Percentiles rank a stretch among this genome's conserved stretches.
phyloP scores from a whole-genome alignment of 345 rosid species.

The Ceriops tagal region DNA sequence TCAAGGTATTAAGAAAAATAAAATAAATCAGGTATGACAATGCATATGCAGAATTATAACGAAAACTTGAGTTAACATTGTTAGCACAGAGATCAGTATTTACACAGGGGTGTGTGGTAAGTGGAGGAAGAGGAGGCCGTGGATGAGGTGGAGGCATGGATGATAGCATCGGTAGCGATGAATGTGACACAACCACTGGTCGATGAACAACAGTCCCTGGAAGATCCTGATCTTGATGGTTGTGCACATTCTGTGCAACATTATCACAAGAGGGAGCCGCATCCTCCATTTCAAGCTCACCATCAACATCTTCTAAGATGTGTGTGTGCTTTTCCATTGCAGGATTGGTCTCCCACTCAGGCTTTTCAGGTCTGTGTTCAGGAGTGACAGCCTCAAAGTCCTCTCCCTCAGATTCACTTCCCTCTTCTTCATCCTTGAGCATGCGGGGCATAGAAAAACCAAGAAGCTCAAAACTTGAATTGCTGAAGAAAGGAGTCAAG shows the following conservation, averaged over 20 bases:
- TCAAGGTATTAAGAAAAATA: not conserved
- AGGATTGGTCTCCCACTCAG: conserved; percentile 39
- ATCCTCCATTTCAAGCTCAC: conserved; percentile 98
- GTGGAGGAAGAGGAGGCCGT: conserved; percentile 39
- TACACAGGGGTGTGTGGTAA: conserved; percentile 35
- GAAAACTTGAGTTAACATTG: conserved; percentile 33
- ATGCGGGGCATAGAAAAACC: conserved; percentile 92
- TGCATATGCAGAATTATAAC: conserved; percentile 39
- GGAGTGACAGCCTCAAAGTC: conserved; percentile 97
- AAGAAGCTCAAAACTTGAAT: conserved; percentile 93
- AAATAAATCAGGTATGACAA: conserved; percentile 12
- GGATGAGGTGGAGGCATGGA: conserved; percentile 30
- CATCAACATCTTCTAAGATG: conserved; percentile 89
- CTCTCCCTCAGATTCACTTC: conserved; percentile 88
- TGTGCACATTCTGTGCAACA: conserved; percentile 32
- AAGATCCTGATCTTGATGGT: conserved; percentile 35
- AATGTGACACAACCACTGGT: conserved; percentile 42
- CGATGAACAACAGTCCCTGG: conserved; percentile 40
- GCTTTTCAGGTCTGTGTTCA: conserved; percentile 50
- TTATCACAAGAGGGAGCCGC: conserved; percentile 71
- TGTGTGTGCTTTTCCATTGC: conserved; percentile 58
- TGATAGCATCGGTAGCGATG: conserved; percentile 58
- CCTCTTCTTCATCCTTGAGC: conserved; percentile 72
- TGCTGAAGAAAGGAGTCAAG: conserved; percentile 45
- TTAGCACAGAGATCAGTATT: conserved; percentile 41